phyloP scores from a whole-genome alignment of 2,329 filamentous ascomycete species.

The Pyrenophora graminea region DNA sequence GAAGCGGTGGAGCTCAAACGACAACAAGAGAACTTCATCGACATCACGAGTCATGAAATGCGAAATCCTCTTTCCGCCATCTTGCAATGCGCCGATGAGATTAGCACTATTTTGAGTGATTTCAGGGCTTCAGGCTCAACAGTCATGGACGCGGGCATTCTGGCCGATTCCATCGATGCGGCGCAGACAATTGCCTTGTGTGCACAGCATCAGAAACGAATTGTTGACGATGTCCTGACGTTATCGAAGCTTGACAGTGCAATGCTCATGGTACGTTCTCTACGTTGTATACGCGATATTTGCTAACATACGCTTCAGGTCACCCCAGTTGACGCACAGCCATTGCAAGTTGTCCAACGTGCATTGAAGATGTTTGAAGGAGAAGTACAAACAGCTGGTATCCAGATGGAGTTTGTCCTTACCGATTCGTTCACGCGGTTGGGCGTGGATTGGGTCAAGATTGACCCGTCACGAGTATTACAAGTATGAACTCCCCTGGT shows the following conservation, averaged over 20 bases:
- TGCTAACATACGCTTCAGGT: slow-evolving; percentile 43
- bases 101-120: slow-evolving; percentile 57
- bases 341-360: slow-evolving; percentile 66
- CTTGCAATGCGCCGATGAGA: slow-evolving; percentile 76
- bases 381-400: slow-evolving; percentile 70
- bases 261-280: slow-evolving; percentile 60
- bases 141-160: slow-evolving; percentile 52
- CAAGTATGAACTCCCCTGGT: slow-evolving; percentile 50
- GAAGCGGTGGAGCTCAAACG: slow-evolving; percentile 81
- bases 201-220: slow-evolving; percentile 74
- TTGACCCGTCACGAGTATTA: slow-evolving; percentile 75
- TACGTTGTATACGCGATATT: not conserved
- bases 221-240: slow-evolving; percentile 55
- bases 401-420: slow-evolving; percentile 67
- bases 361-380: slow-evolving; percentile 79
- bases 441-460: slow-evolving; percentile 67
- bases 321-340: slow-evolving; percentile 70
- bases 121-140: slow-evolving; percentile 54
- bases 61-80: slow-evolving; percentile 76
- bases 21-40: slow-evolving; percentile 81
- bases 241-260: slow-evolving; percentile 70
- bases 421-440: slow-evolving; percentile 64
- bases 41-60: slow-evolving; percentile 78
- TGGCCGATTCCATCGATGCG: slow-evolving; percentile 69
- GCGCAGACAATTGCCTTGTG: slow-evolving; percentile 78